A percentile compares a stretch with the other conserved stretches of the same genome.
phyloP scores from a whole-genome alignment of 1,284 basidiomycete species.

The Cerioporus squamosus region DNA sequence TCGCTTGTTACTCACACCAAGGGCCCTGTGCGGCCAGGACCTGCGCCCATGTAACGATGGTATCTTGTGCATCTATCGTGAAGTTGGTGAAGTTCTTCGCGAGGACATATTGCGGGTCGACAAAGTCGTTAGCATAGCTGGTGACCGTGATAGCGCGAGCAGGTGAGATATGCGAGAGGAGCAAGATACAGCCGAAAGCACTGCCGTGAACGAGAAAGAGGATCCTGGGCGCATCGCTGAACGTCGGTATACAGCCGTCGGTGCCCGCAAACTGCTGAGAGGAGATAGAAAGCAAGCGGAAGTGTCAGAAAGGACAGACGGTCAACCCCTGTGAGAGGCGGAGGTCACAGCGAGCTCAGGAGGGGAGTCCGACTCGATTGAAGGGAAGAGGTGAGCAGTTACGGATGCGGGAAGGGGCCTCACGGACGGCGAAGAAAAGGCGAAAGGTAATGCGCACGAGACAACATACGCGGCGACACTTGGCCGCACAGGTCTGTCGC shows the following conservation, averaged over 20 bases:
- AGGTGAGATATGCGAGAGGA: conserved; percentile 10
- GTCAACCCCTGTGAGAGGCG: neutral
- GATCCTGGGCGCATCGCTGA: neutral
- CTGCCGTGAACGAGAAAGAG: neutral
- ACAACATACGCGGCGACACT: neutral
- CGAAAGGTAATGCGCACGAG: too few species aligned
- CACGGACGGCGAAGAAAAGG: neutral
- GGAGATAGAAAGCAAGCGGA: neutral
- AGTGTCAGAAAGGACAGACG: conserved; percentile 12
- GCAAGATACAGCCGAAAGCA: neutral
- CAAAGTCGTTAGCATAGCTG: conserved; percentile 59
- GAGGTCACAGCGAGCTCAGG: neutral
- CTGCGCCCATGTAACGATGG: conserved; percentile 51
- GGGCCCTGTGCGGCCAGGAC: conserved; percentile 47
- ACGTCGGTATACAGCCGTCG: conserved; percentile 1
- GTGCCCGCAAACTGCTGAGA: neutral
- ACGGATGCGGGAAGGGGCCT: neutral
- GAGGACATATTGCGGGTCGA: conserved; percentile 54
- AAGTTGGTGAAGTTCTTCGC: conserved; percentile 41
- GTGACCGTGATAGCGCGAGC: conserved; percentile 29
- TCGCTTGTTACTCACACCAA: conserved; percentile 49
- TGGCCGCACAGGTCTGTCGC: neutral
- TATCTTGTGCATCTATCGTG: conserved; percentile 47
- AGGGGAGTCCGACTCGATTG: neutral
- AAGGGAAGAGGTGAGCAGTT: neutral